These are phyloP conservation scores for Thalassiosira mediterranea DNA, from an alignment of 352 stramenopile species.

Conservation along the genomic window DNA sequence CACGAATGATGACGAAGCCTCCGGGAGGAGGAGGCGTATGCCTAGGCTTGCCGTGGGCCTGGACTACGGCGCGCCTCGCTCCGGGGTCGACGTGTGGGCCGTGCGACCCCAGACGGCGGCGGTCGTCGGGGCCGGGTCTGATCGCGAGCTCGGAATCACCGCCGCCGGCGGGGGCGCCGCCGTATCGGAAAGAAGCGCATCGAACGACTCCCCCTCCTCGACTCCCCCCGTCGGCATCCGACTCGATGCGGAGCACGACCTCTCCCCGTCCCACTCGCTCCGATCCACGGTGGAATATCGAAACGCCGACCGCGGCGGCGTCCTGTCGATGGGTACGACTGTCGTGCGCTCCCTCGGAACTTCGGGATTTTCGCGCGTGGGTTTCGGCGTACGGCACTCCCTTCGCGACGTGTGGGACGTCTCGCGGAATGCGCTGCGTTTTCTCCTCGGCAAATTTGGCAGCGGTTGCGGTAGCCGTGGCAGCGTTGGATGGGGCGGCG, in stretches of 20 bases:
- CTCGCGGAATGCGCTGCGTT: too few species aligned
- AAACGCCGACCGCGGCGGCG: constrained; percentile 10
- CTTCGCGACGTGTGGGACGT: constrained; percentile 20
- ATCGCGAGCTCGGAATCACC: too few species aligned
- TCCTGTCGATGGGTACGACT: constrained; percentile 28
- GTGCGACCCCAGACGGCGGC: too few species aligned
- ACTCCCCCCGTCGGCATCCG: constrained; percentile 9
- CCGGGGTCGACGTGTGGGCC: too few species aligned
- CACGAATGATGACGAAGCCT: too few species aligned
- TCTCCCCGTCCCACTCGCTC: constrained; percentile 18
- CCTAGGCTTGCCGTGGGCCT: too few species aligned
- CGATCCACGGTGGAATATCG: constrained; percentile 35
- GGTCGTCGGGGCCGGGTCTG: too few species aligned
- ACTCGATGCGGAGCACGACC: constrained; percentile 28
- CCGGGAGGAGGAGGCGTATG: too few species aligned
- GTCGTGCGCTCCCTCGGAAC: constrained; percentile 25
- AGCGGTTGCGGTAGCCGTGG: not conserved
- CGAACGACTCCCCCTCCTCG: not conserved
- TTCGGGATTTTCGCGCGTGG: constrained; percentile 21
- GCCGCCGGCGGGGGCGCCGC: too few species aligned
- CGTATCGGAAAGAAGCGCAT: too few species aligned
- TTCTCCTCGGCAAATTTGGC: not conserved
- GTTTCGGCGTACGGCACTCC: constrained; percentile 19
- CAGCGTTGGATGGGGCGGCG: not conserved
- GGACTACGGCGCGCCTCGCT: too few species aligned